A percentile compares a stretch with the other conserved stretches of the same genome.
phyloP scores from a whole-genome alignment of 345 rosid genomes.

The Conringia planisiliqua region DNA sequence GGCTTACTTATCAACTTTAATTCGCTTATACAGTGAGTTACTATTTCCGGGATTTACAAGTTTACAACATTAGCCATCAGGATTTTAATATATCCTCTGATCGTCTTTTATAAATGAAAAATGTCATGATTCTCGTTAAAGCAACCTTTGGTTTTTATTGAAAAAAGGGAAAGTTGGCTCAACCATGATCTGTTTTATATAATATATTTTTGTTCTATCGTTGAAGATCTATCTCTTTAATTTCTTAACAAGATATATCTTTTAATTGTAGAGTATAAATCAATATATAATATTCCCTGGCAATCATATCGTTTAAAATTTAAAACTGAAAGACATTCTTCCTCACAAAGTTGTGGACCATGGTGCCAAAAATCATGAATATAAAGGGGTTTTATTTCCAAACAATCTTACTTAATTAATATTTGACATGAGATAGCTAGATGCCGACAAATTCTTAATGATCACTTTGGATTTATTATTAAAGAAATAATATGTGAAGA shows the following conservation, averaged over 20 bases:
- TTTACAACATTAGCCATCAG: not conserved
- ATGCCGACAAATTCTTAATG: conserved; percentile 36
- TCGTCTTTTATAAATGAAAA: conserved; percentile 13
- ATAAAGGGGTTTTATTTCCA: not conserved
- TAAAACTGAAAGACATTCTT: conserved; percentile 37
- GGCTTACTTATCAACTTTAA: conserved; percentile 5
- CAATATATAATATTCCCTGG: conserved; percentile 14
- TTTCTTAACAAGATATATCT: conserved; percentile 33
- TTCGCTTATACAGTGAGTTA: not conserved
- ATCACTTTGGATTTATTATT: conserved; percentile 7
- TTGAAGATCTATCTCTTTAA: conserved; percentile 30
- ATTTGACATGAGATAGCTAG: conserved; percentile 28
- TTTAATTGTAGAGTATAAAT: conserved; percentile 26
- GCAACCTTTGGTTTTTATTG: conserved; percentile 32
- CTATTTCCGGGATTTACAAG: not conserved
- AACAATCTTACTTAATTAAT: conserved; percentile 10
- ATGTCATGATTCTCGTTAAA: conserved; percentile 30
- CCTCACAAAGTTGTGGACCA: conserved; percentile 34
- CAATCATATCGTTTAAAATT: conserved; percentile 19
- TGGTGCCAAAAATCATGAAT: conserved; percentile 19
- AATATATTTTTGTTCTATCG: conserved; percentile 32
- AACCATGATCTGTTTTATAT: conserved; percentile 32
- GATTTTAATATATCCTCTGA: conserved; percentile 8
- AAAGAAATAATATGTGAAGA: conserved; percentile 8
- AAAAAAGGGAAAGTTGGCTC: conserved; percentile 32